These are phyloP conservation scores for Boletus eberwhitei DNA, from an alignment of 768 basidiomycete genomes.

Conservation along the genomic window DNA sequence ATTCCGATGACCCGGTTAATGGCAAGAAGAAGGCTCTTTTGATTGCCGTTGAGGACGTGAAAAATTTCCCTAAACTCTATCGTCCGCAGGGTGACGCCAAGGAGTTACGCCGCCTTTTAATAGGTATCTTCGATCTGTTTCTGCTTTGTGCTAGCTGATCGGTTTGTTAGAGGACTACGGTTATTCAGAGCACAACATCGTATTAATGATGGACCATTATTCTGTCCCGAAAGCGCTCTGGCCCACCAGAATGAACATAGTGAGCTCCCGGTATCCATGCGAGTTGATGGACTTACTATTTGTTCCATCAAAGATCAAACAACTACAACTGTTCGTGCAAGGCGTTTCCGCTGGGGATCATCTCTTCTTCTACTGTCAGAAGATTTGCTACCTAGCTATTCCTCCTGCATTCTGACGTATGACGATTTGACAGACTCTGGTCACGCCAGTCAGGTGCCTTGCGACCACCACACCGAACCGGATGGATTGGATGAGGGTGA, in stretches of 20 bases:
- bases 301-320: constrained; percentile 33
- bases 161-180: constrained; percentile 32
- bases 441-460: constrained; percentile 45
- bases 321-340: constrained; percentile 42
- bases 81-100: constrained; percentile 18
- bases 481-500: constrained; percentile 55
- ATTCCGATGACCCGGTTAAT: neutral
- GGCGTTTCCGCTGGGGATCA: constrained; percentile 45
- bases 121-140: constrained; percentile 14
- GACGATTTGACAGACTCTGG: constrained; percentile 42
- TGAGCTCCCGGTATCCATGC: constrained; percentile 21
- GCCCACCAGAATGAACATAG: constrained; percentile 47
- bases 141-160: neutral
- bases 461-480: constrained; percentile 42
- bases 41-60: constrained; percentile 16
- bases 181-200: constrained; percentile 40
- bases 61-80: neutral
- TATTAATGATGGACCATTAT: constrained; percentile 40
- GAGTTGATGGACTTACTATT: neutral
- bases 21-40: constrained; percentile 22
- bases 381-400: neutral
- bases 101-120: constrained; percentile 16
- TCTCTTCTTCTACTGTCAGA: constrained; percentile 58
- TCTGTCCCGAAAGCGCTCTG: constrained; percentile 25
- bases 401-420: neutral